phyloP scores from a whole-genome alignment of 768 basidiomycete genomes.

The Clavaria fumosa region DNA sequence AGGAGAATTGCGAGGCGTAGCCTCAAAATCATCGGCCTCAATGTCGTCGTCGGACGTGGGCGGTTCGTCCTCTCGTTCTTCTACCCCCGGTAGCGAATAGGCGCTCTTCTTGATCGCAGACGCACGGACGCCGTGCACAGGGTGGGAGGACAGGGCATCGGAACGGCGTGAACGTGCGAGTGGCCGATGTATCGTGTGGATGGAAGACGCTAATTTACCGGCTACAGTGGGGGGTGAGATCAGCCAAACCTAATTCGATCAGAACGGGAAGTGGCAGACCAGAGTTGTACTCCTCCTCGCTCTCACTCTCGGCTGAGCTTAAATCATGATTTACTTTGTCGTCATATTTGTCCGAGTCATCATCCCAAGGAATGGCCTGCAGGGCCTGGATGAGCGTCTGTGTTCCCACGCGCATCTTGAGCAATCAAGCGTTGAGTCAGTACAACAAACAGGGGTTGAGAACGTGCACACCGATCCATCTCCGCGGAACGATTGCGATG shows the following conservation, averaged over 20 bases:
- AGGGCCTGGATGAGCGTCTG: constrained; percentile 82
- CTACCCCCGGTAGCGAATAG: constrained; percentile 18
- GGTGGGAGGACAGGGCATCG: constrained; percentile 14
- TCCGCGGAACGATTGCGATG: constrained; percentile 41
- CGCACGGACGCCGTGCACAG: constrained; percentile 12
- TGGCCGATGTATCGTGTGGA: constrained; percentile 77
- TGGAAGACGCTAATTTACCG: constrained; percentile 59
- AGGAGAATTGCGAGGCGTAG: constrained; percentile 29
- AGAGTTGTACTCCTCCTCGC: constrained; percentile 45
- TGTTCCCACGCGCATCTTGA: constrained; percentile 73
- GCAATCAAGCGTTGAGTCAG: constrained; percentile 7
- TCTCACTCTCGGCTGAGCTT: constrained; percentile 36
- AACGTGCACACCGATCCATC: constrained; percentile 47
- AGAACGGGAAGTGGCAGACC: constrained; percentile 14
- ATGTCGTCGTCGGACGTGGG: constrained; percentile 42
- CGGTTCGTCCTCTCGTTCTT: constrained; percentile 27
- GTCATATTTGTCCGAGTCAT: constrained; percentile 54
- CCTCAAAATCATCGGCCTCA: constrained; percentile 11
- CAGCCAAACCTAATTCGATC: not conserved
- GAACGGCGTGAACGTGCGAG: constrained; percentile 47
- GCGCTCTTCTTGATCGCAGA: constrained; percentile 21
- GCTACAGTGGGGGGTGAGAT: constrained; percentile 16
- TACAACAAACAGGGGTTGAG: constrained; percentile 3
- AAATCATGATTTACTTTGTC: constrained; percentile 31
- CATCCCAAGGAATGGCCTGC: constrained; percentile 70